phyloP scores from a whole-genome alignment of 331 rosid species.

The Malus hybrid region DNA sequence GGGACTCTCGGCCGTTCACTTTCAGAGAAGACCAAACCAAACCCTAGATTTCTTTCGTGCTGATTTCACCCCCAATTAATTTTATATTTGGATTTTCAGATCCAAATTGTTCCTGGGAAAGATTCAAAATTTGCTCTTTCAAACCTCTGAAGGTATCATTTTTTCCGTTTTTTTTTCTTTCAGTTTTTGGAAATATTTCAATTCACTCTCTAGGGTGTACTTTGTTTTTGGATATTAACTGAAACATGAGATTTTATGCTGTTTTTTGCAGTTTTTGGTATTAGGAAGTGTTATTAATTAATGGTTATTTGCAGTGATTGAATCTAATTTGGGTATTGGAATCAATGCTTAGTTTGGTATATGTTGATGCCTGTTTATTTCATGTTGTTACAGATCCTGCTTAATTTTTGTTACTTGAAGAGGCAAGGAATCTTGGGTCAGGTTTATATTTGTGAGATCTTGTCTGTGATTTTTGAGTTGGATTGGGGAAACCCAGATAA shows the following conservation, averaged over 20 bases:
- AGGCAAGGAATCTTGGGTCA: conserved; percentile 14
- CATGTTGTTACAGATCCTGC: conserved; percentile 27
- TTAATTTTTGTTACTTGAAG: conserved; percentile 6
- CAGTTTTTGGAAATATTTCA: background rate
- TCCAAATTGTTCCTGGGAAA: conserved; percentile 14
- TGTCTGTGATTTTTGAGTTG: conserved; percentile 4
- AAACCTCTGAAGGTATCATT: conserved; percentile 12
- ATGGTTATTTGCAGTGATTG: background rate
- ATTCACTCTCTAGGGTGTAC: background rate
- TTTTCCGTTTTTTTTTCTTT: background rate
- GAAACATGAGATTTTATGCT: background rate
- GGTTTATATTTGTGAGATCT: conserved; percentile 24
- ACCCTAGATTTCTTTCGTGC: conserved; percentile 42
- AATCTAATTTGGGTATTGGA: conserved; percentile 8
- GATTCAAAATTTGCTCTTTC: conserved; percentile 13
- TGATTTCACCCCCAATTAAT: background rate
- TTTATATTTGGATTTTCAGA: conserved; percentile 5
- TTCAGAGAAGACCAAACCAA: conserved; percentile 14
- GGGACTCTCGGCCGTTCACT: conserved; percentile 17
- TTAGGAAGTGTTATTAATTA: background rate
- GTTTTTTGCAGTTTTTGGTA: background rate
- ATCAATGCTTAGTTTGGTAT: conserved; percentile 2
- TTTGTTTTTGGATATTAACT: background rate
- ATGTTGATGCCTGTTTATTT: conserved; percentile 9
- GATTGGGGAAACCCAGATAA: background rate